Percentiles rank a stretch among this genome's conserved stretches.
phyloP scores from a whole-genome alignment of 108 stramenopile species.

The Cylindrotheca fusiformis region DNA sequence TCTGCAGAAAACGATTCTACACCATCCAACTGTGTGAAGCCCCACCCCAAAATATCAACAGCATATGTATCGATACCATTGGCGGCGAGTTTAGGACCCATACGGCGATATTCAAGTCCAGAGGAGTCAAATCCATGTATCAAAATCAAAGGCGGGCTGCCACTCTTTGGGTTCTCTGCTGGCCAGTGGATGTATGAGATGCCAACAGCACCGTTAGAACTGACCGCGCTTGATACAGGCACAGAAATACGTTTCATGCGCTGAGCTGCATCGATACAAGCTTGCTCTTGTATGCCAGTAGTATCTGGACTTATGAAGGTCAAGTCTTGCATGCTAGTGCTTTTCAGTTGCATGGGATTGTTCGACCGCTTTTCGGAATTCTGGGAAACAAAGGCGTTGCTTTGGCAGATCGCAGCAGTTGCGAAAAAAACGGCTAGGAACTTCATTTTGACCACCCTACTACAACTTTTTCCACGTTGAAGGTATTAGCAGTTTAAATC shows the following conservation, averaged over 20 bases:
- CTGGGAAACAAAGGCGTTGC: too few relatives aligned
- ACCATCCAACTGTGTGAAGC: constrained; percentile 78
- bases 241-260: constrained; percentile 69
- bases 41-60: constrained; percentile 95
- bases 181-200: constrained; percentile 77
- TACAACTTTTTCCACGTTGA: too few relatives aligned
- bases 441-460: too few relatives aligned
- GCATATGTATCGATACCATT: constrained; percentile 79
- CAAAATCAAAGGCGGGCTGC: constrained; percentile 42
- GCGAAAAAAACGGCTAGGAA: too few relatives aligned
- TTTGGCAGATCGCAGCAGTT: too few relatives aligned
- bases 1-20: constrained; percentile 75
- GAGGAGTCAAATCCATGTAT: constrained; percentile 95
- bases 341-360: too few relatives aligned
- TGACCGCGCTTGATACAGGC: constrained; percentile 58
- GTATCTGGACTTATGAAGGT: constrained; percentile 60
- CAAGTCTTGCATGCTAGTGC: constrained; percentile 33
- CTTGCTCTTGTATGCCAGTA: constrained; percentile 44
- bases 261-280: constrained; percentile 59
- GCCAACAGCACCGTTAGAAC: constrained; percentile 55
- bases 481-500: too few relatives aligned
- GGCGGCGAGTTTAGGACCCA: constrained; percentile 72
- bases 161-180: constrained; percentile 15
- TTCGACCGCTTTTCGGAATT: too few relatives aligned
- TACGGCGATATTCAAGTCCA: constrained; percentile 76